A percentile compares a stretch with the other conserved stretches of the same genome.
Conservation (phyloP, 495 filamentous ascomycete species). For the Aspergillus egyptiacus region DNA sequence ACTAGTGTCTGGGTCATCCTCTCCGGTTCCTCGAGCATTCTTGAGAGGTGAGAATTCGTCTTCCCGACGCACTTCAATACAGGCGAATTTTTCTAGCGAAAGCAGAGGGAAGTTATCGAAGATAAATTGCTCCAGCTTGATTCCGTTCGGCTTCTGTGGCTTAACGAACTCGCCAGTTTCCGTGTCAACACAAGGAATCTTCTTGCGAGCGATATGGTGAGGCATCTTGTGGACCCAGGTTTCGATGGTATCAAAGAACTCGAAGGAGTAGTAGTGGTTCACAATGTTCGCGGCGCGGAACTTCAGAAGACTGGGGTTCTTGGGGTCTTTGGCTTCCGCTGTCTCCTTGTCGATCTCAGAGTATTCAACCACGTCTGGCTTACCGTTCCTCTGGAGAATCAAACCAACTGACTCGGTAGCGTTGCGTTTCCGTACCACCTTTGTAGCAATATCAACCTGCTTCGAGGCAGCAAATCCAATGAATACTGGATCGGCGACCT, state of each 20-base stretch:
- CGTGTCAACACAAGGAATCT: slow-evolving; percentile 82
- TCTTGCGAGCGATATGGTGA: slow-evolving; percentile 95
- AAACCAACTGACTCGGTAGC: slow-evolving; percentile 95
- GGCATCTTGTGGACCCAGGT: slow-evolving; percentile 78
- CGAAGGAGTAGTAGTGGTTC: slow-evolving; percentile 98
- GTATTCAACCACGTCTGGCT: slow-evolving; percentile 97
- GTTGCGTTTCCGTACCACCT: slow-evolving; percentile 96
- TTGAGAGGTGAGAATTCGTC: slow-evolving; percentile 99
- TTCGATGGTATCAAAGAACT: slow-evolving; percentile 86
- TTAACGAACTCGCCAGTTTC: slow-evolving; percentile 74
- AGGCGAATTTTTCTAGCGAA: slow-evolving; percentile 82
- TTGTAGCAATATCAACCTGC: slow-evolving; percentile 92
- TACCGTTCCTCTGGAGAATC: slow-evolving; percentile 90
- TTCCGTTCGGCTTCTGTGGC: slow-evolving; percentile 89
- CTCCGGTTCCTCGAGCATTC: slow-evolving; percentile 83
- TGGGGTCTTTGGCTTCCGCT: slow-evolving; percentile 81
- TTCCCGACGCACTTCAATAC: slow-evolving; percentile 90
- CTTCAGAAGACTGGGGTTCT: slow-evolving; percentile 76
- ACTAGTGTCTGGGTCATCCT: slow-evolving; percentile 93
- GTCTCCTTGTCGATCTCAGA: slow-evolving; percentile 88
- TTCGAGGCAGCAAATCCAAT: slow-evolving; percentile 87
- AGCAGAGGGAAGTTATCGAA: slow-evolving; percentile 97
- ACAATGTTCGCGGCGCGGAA: slow-evolving; percentile 99
- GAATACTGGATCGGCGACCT: slow-evolving; percentile 93
- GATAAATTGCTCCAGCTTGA: slow-evolving; percentile 99